phyloP scores from a whole-genome alignment of 2,329 filamentous ascomycete genomes.

The Byssochlamys sp. region DNA sequence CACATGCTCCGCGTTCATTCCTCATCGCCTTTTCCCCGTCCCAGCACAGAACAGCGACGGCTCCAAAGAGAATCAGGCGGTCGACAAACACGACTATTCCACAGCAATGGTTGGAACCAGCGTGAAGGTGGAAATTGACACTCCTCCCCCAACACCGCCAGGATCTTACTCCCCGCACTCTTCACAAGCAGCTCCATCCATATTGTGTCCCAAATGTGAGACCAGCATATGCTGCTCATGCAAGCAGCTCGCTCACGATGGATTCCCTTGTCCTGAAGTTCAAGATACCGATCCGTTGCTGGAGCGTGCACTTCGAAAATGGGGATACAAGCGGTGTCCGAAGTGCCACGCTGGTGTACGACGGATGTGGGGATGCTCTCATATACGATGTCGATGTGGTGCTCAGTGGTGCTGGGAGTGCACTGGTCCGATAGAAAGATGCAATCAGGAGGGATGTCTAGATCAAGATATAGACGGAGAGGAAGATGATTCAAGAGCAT shows the following conservation, averaged over 20 bases:
- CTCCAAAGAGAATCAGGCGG: neutral
- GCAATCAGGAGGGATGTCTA: constrained; percentile 11
- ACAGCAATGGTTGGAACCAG: neutral
- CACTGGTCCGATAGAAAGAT: constrained; percentile 22
- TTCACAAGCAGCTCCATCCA: constrained; percentile 15
- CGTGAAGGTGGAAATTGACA: neutral
- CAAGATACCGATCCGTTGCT: constrained; percentile 27
- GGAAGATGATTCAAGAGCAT: neutral
- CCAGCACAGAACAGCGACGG: neutral
- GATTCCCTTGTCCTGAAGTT: constrained; percentile 17
- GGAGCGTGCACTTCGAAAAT: constrained; percentile 29
- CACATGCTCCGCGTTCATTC: constrained; percentile 42
- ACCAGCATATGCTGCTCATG: constrained; percentile 37
- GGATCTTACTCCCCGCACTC: constrained; percentile 3
- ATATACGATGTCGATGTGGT: constrained; percentile 42
- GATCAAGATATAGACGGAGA: constrained; percentile 1
- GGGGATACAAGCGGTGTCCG: constrained; percentile 43
- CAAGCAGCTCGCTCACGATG: constrained; percentile 31
- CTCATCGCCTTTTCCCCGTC: constrained; percentile 19
- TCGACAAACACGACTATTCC: neutral
- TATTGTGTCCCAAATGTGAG: constrained; percentile 38
- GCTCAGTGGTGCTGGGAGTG: constrained; percentile 45
- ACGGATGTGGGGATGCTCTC: constrained; percentile 41
- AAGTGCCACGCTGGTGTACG: constrained; percentile 40
- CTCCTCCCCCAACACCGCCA: constrained; percentile 3